Conservation (phyloP, 2,329 filamentous ascomycete species). For the Leptographium procerum region DNA sequence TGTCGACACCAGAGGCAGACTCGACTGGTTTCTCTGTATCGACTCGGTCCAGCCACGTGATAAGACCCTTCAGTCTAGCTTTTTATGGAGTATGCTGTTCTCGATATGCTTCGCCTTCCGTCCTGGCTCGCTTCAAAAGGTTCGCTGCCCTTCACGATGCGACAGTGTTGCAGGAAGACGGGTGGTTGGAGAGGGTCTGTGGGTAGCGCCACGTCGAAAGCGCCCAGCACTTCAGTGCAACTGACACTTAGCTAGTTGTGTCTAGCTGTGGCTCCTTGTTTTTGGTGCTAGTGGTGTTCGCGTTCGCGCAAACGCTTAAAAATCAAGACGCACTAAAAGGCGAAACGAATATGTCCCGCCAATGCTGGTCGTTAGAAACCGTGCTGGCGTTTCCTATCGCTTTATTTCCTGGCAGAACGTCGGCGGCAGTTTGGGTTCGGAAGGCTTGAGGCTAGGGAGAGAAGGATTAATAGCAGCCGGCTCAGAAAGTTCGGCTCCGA, state of each 20-base stretch:
- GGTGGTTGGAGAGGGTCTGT: constrained; percentile 6
- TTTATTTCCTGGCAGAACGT: neutral
- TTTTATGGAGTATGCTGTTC: neutral
- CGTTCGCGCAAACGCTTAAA: neutral
- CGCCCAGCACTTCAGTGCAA: neutral
- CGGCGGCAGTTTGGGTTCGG: neutral
- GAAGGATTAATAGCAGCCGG: too few species aligned
- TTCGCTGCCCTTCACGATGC: neutral
- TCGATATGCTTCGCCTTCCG: neutral
- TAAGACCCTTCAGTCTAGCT: neutral
- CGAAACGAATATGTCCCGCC: neutral
- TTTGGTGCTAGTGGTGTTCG: constrained; percentile 3
- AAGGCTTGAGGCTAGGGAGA: too few species aligned
- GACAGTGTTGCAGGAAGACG: neutral
- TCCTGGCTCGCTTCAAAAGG: neutral
- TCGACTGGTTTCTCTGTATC: neutral
- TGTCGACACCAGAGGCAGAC: neutral
- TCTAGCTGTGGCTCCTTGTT: neutral
- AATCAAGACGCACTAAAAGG: neutral
- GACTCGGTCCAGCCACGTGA: neutral
- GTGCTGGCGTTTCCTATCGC: neutral
- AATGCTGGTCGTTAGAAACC: neutral
- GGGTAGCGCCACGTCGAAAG: constrained; percentile 7
- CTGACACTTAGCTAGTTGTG: neutral
- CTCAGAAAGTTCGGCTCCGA: neutral